These are phyloP conservation scores for Saccharum officinarum DNA, from an alignment of 176 grass and related monocot genomes.

Conservation along the genomic window DNA sequence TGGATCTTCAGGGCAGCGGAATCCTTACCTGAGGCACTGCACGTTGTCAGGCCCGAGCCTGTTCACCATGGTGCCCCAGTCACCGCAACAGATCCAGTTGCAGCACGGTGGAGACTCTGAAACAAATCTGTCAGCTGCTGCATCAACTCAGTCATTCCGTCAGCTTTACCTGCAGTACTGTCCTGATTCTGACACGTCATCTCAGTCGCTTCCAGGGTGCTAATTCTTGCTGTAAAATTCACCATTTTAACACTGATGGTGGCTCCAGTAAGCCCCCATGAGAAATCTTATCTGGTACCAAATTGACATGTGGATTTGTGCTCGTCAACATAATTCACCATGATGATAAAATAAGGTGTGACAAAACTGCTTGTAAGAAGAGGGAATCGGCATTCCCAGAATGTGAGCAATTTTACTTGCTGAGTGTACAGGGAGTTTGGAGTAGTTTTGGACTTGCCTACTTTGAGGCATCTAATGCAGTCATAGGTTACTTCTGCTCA, in stretches of 20 bases:
- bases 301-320: neutral
- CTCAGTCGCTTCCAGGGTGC: constrained; percentile 72
- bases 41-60: constrained; percentile 35
- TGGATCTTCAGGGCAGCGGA: constrained; percentile 47
- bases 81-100: constrained; percentile 25
- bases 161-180: constrained; percentile 52
- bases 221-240: constrained; percentile 36
- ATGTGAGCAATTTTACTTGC: constrained; percentile 1
- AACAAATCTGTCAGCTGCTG: constrained; percentile 36
- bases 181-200: constrained; percentile 46
- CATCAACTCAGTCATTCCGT: constrained; percentile 26
- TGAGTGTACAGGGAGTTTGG: constrained; percentile 3
- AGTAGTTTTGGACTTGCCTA: constrained; percentile 14
- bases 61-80: constrained; percentile 43
- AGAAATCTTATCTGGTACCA: neutral
- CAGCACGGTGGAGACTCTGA: constrained; percentile 5
- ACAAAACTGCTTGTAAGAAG: neutral
- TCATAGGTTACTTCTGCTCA: neutral
- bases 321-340: neutral
- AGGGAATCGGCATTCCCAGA: neutral
- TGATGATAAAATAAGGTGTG: neutral
- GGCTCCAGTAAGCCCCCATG: neutral
- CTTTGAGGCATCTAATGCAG: constrained; percentile 23
- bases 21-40: constrained; percentile 41
- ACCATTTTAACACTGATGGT: neutral